A percentile compares a stretch with the other conserved stretches of the same genome.
Conservation (phyloP, 257 asterid genomes). For the Apocynum venetum region DNA sequence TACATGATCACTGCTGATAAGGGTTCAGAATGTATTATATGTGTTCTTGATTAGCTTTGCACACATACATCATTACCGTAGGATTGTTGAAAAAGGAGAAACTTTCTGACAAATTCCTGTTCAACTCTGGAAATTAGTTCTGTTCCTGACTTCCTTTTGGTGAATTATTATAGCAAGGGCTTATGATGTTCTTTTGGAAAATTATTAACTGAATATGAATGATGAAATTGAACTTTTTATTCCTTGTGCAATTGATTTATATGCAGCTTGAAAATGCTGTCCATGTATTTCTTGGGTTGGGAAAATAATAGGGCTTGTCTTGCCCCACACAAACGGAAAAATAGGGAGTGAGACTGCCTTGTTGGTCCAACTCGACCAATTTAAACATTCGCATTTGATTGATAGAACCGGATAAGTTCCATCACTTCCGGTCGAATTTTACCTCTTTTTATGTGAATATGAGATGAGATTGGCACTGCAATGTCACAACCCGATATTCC, state of each 20-base stretch:
- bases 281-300: no score
- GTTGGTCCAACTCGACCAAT: no score
- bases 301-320: no score
- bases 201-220: not conserved
- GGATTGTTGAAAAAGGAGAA: conserved; percentile 22
- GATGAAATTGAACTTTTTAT: not conserved
- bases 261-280: no score
- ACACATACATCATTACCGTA: conserved; percentile 23
- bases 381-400: no score
- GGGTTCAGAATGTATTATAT: conserved; percentile 22
- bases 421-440: no score
- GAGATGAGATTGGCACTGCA: no score
- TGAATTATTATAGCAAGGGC: not conserved
- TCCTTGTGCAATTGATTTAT: not conserved
- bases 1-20: not conserved
- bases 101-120: conserved; percentile 30
- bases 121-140: conserved; percentile 4
- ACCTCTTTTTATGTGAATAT: no score
- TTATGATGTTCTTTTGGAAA: not conserved
- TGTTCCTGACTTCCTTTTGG: conserved; percentile 7
- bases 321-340: no score
- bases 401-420: no score
- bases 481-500: no score
- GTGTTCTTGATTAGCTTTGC: conserved; percentile 16
- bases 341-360: no score